These are phyloP conservation scores for Umbelopsis ramanniana DNA, from an alignment of 192 early-diverging fungal genomes.

Conservation along the genomic window DNA sequence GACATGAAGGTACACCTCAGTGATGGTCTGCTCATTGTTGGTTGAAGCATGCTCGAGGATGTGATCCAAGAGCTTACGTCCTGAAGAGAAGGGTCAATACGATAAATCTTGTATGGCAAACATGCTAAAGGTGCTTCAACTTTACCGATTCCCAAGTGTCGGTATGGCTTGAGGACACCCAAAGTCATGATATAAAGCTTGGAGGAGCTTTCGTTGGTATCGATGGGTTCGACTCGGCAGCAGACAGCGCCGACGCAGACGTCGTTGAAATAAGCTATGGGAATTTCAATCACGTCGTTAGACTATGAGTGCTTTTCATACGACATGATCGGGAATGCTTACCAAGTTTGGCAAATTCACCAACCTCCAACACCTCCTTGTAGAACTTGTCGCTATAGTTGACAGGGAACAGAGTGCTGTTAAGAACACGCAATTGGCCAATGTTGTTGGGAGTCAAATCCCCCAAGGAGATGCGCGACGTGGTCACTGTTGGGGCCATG, in stretches of 20 bases:
- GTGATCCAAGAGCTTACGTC: constrained; percentile 60
- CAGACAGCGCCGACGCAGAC: constrained; percentile 82
- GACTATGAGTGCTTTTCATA: neutral
- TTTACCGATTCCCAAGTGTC: constrained; percentile 78
- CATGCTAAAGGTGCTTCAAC: neutral
- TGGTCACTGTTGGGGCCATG: constrained; percentile 20
- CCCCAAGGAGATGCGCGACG: constrained; percentile 48
- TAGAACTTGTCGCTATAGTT: constrained; percentile 82
- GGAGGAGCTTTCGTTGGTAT: constrained; percentile 35
- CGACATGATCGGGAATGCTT: constrained; percentile 20
- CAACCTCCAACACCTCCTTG: constrained; percentile 66
- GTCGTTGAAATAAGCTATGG: constrained; percentile 67
- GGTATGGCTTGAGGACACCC: constrained; percentile 84
- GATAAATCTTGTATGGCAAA: neutral
- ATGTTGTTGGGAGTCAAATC: constrained; percentile 66
- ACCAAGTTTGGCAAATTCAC: constrained; percentile 75
- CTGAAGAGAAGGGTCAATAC: constrained; percentile 30
- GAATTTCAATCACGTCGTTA: neutral
- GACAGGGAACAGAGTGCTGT: constrained; percentile 87
- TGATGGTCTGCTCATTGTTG: constrained; percentile 46
- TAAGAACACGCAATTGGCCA: constrained; percentile 71
- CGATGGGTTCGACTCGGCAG: constrained; percentile 72
- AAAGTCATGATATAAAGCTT: constrained; percentile 92
- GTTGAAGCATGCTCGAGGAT: constrained; percentile 55
- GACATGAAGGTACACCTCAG: constrained; percentile 80